phyloP scores from a whole-genome alignment of 768 basidiomycete species.

The Rhodotorula diobovata region DNA sequence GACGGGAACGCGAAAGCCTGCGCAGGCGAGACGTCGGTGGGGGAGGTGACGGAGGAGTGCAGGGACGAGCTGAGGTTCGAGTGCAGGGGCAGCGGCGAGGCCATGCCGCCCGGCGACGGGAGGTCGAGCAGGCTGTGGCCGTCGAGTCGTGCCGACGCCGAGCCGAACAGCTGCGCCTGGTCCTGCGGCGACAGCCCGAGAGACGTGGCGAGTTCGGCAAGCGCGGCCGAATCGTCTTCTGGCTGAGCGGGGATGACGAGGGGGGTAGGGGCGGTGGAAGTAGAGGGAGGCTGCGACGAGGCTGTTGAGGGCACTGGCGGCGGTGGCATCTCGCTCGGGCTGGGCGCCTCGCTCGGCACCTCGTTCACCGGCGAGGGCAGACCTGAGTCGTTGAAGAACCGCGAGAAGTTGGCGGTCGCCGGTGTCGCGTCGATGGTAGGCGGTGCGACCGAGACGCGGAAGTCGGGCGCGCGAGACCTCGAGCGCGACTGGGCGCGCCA shows the following conservation, averaged over 20 bases:
- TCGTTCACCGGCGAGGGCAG: conserved; percentile 1
- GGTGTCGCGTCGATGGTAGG: conserved; percentile 26
- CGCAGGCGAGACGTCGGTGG: background rate
- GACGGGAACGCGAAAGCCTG: conserved; percentile 15
- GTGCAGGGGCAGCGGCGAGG: conserved; percentile 2
- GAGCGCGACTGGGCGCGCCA: conserved; percentile 65
- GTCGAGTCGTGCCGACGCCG: conserved; percentile 21
- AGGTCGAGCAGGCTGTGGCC: conserved; percentile 19
- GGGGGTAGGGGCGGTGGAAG: background rate
- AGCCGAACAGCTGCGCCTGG: conserved; percentile 30
- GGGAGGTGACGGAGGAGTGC: background rate
- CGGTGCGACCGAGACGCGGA: conserved; percentile 28
- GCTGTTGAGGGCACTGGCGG: conserved; percentile 18
- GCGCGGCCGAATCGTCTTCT: conserved; percentile 4
- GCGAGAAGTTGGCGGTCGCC: conserved; percentile 32
- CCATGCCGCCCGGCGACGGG: conserved; percentile 3
- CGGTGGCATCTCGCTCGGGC: conserved; percentile 14
- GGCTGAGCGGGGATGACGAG: background rate
- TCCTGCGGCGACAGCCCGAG: conserved; percentile 36
- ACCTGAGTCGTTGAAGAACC: conserved; percentile 33
- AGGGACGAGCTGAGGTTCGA: conserved; percentile 3
- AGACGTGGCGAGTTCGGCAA: conserved; percentile 26
- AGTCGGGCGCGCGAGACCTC: conserved; percentile 44
- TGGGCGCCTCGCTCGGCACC: background rate
- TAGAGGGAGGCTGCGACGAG: background rate